These are phyloP conservation scores for Suhomyces ambrosiae DNA, from an alignment of 1,139 yeast genomes.

Conservation along the genomic window DNA sequence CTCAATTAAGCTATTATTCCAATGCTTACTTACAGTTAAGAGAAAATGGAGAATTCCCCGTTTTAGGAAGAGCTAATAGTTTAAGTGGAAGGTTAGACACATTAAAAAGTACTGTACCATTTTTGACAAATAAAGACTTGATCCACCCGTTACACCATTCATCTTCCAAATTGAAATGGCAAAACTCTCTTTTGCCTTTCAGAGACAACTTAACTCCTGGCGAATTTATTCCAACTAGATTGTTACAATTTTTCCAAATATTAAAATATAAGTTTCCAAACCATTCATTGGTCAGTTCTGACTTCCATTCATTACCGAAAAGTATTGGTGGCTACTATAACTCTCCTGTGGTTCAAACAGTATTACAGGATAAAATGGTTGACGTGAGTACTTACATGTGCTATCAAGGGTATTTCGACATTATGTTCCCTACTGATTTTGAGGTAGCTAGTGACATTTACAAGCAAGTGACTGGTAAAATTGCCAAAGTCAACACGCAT, in stretches of 20 bases:
- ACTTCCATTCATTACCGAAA: slow-evolving; percentile 67
- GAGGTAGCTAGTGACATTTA: slow-evolving; percentile 63
- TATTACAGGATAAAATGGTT: slow-evolving; percentile 65
- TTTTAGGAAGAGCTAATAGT: slow-evolving; percentile 27
- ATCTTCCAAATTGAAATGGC: slow-evolving; percentile 29
- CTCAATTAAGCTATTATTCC: slow-evolving; percentile 66
- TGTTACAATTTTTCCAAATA: slow-evolving; percentile 65
- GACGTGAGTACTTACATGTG: slow-evolving; percentile 77
- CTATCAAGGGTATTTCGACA: slow-evolving; percentile 82
- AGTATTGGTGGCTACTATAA: slow-evolving; percentile 63
- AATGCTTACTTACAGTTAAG: slow-evolving; percentile 56
- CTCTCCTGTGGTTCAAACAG: slow-evolving; percentile 84
- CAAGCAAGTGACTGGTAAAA: slow-evolving; percentile 63
- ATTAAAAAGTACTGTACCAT: slow-evolving; percentile 35
- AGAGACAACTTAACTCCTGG: slow-evolving; percentile 71
- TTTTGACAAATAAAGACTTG: slow-evolving; percentile 30
- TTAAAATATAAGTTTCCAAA: slow-evolving; percentile 70
- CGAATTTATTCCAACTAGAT: slow-evolving; percentile 79
- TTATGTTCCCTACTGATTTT: slow-evolving; percentile 86
- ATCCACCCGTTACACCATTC: slow-evolving; percentile 49
- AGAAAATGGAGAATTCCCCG: slow-evolving; percentile 45
- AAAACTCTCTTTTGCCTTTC: slow-evolving; percentile 53
- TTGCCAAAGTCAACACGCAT: slow-evolving; percentile 59
- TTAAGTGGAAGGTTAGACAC: slow-evolving; percentile 26
- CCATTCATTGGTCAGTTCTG: slow-evolving; percentile 72